These are phyloP conservation scores for Urtica urens DNA, from an alignment of 306 rosid genomes.

Conservation along the genomic window DNA sequence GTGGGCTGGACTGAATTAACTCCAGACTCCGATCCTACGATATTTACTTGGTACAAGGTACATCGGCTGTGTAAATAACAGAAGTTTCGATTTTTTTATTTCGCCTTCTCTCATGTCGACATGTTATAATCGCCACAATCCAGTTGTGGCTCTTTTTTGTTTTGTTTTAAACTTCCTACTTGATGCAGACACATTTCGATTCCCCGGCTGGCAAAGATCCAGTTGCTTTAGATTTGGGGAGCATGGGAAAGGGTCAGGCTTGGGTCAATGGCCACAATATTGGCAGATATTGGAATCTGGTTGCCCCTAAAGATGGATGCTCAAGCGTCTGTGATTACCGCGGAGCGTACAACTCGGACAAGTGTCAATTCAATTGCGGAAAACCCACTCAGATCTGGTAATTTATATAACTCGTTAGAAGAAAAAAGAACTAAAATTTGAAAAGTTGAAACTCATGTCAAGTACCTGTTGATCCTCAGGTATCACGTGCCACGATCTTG, in stretches of 20 bases:
- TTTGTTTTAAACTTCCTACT: constrained; percentile 7
- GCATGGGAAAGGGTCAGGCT: constrained; percentile 99
- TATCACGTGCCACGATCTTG: constrained; percentile 89
- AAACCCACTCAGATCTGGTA: constrained; percentile 85
- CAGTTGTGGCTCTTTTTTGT: background rate
- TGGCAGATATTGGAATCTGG: constrained; percentile 89
- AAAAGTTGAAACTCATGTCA: constrained; percentile 9
- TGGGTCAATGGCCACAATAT: constrained; percentile 97
- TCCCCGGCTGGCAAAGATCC: constrained; percentile 72
- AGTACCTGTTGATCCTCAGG: constrained; percentile 40
- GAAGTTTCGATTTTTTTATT: background rate
- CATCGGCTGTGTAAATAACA: constrained; percentile 5
- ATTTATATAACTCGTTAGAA: constrained; percentile 9
- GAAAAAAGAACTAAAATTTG: background rate
- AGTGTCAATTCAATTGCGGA: constrained; percentile 75
- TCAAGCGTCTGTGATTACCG: constrained; percentile 64
- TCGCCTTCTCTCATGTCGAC: background rate
- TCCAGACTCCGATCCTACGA: constrained; percentile 44
- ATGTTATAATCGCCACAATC: background rate
- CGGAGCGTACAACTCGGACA: constrained; percentile 61
- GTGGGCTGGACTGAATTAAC: constrained; percentile 55
- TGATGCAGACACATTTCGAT: constrained; percentile 62
- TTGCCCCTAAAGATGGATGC: constrained; percentile 73
- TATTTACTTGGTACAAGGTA: constrained; percentile 96
- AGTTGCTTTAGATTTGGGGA: constrained; percentile 69